A percentile compares a stretch with the other conserved stretches of the same genome.
These are phyloP conservation scores for Mucor sp. DNA, from an alignment of 371 early-diverging fungal species.

Conservation along the genomic window DNA sequence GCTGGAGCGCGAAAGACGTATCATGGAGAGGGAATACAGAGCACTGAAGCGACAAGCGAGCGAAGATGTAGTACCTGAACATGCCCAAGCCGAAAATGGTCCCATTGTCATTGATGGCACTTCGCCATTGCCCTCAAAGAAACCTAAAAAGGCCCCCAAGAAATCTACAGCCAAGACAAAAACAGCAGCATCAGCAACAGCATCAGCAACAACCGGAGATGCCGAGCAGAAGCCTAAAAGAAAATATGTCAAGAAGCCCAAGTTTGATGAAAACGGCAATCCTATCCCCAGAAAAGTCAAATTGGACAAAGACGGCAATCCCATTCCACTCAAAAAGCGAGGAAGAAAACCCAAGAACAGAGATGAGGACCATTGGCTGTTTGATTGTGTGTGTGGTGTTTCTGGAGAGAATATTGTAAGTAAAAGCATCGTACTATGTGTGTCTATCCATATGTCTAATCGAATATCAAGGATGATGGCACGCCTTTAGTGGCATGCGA, in stretches of 20 bases:
- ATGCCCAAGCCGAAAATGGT: neutral
- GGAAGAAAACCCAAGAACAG: slow-evolving; percentile 36
- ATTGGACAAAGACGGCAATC: slow-evolving; percentile 16
- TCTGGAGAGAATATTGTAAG: slow-evolving; percentile 58
- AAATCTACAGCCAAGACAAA: neutral
- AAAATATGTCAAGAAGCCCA: slow-evolving; percentile 6
- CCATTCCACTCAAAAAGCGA: slow-evolving; percentile 27
- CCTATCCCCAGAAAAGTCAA: slow-evolving; percentile 13
- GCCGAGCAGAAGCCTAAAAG: slow-evolving; percentile 12
- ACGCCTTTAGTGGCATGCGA: slow-evolving; percentile 75
- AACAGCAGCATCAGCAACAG: neutral
- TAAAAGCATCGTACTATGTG: neutral
- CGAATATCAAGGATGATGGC: slow-evolving; percentile 64
- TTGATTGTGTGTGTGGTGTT: slow-evolving; percentile 62
- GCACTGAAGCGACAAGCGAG: slow-evolving; percentile 32
- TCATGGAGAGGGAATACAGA: slow-evolving; percentile 41
- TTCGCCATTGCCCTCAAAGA: neutral
- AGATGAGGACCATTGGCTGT: slow-evolving; percentile 56
- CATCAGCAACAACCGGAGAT: slow-evolving; percentile 3
- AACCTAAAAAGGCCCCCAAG: neutral
- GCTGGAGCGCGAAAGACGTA: slow-evolving; percentile 52
- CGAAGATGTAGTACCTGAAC: slow-evolving; percentile 14
- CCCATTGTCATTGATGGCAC: neutral
- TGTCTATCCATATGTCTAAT: neutral
- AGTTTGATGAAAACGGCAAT: slow-evolving; percentile 14